Evolutionary conservation across 2,329 filamentous ascomycete species (phyloP).

Genomic region (Neocucurbitaria cava): DNA sequence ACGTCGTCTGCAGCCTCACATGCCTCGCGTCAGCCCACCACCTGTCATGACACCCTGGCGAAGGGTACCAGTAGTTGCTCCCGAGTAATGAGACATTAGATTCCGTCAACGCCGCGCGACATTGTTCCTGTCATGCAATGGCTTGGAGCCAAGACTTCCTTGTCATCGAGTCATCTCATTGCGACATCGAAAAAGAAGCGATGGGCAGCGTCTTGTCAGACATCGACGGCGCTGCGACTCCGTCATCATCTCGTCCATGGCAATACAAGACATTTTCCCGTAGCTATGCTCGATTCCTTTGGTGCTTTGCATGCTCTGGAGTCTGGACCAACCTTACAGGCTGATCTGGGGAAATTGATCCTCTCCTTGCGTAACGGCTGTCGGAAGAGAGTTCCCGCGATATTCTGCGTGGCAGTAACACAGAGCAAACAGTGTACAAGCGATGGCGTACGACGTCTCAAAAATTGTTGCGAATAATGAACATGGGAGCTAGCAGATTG

Average conservation of each 20-base stretch:
- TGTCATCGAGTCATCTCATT: constrained; percentile 21
- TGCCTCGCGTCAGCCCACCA: constrained; percentile 20
- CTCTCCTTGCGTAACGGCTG: constrained; percentile 22
- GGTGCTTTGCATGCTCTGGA: constrained; percentile 27
- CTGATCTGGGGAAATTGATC: constrained; percentile 32
- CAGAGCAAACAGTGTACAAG: constrained; percentile 3
- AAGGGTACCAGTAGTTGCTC: constrained; percentile 22
- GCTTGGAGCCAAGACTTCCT: constrained; percentile 24
- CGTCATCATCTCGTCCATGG: constrained; percentile 11
- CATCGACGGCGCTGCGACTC: constrained; percentile 12
- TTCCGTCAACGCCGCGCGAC: background rate
- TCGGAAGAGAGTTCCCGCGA: constrained; percentile 20
- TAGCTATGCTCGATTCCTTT: constrained; percentile 6
- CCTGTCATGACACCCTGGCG: constrained; percentile 25
- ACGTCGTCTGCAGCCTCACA: constrained; percentile 17
- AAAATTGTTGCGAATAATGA: background rate
- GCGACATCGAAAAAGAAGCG: constrained; percentile 30
- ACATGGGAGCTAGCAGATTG: background rate
- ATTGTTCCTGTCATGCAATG: constrained; percentile 21
- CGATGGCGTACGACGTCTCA: constrained; percentile 1
- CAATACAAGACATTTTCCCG: constrained; percentile 18
- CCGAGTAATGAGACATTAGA: background rate
- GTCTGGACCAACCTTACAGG: constrained; percentile 18
- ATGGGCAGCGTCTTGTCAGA: constrained; percentile 21
- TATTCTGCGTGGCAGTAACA: constrained; percentile 4